A percentile compares a stretch with the other conserved stretches of the same genome.
Evolutionary conservation across 1,139 yeast genomes (phyloP).

Genomic region (Yarrowia galli): DNA sequence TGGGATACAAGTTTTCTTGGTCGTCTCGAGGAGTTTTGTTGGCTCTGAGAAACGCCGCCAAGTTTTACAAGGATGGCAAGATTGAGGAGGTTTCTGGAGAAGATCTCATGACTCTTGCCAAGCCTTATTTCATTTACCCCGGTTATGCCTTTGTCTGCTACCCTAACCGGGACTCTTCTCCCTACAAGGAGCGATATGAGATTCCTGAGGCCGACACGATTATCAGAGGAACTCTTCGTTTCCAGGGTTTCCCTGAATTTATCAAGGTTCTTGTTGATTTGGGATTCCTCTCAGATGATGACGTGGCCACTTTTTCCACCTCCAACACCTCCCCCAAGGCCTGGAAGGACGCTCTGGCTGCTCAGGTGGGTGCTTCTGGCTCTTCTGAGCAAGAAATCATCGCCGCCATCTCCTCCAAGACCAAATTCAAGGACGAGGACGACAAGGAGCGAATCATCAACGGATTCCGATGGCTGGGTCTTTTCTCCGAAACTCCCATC

Average conservation of each 20-base stretch:
- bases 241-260: conserved; percentile 98
- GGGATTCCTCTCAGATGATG: conserved; percentile 86
- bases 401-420: conserved; percentile 75
- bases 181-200: conserved; percentile 86
- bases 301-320: too few species aligned
- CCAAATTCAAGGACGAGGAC: conserved; percentile 79
- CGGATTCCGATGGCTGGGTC: conserved; percentile 94
- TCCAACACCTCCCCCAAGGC: conserved; percentile 63
- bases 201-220: conserved; percentile 98
- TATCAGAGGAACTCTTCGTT: conserved; percentile 95
- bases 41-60: conserved; percentile 93
- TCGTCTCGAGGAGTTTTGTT: conserved; percentile 96
- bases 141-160: conserved; percentile 94
- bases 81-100: conserved; percentile 81
- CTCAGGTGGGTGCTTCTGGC: conserved; percentile 76
- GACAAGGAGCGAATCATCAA: conserved; percentile 86
- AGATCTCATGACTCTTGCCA: conserved; percentile 93
- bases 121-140: conserved; percentile 94
- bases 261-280: conserved; percentile 93
- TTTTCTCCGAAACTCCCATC: conserved; percentile 76
- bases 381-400: conserved; percentile 73
- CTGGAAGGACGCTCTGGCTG: conserved; percentile 89
- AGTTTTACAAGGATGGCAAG: conserved; percentile 85
- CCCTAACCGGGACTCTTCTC: conserved; percentile 98
- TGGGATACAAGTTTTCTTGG: conserved; percentile 99